phyloP scores from a whole-genome alignment of 768 basidiomycete genomes.

The Suillus brevipes region DNA sequence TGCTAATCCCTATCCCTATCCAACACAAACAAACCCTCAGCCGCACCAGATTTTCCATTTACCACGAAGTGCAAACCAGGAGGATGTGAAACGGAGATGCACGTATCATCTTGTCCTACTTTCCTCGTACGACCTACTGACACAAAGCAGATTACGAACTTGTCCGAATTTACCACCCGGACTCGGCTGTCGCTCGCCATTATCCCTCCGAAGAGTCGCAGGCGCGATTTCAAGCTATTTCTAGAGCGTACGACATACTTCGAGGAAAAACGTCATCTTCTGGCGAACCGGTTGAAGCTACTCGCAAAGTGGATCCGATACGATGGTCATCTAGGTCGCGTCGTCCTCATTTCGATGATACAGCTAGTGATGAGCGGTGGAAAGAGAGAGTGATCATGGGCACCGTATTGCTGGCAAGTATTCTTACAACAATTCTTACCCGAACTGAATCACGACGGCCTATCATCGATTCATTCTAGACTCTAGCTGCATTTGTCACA shows the following conservation, averaged over 20 bases:
- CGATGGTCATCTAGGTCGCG: slow-evolving; percentile 41
- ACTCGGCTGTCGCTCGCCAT: slow-evolving; percentile 49
- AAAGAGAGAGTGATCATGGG: slow-evolving; percentile 63
- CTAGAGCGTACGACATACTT: slow-evolving; percentile 65
- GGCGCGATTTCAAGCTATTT: slow-evolving; percentile 67
- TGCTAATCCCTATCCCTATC: slow-evolving; percentile 49
- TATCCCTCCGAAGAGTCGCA: slow-evolving; percentile 53
- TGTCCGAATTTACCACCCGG: slow-evolving; percentile 77
- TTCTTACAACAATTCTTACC: not conserved
- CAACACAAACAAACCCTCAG: slow-evolving; percentile 49
- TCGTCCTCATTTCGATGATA: slow-evolving; percentile 49
- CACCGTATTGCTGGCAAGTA: slow-evolving; percentile 51
- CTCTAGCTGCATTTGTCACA: slow-evolving; percentile 33
- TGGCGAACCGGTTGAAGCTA: slow-evolving; percentile 16
- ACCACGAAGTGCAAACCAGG: slow-evolving; percentile 48
- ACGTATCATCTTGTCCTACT: slow-evolving; percentile 5
- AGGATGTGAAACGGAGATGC: slow-evolving; percentile 59
- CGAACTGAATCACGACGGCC: not conserved
- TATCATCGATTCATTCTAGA: slow-evolving; percentile 19
- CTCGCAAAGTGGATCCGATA: slow-evolving; percentile 35
- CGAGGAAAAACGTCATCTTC: slow-evolving; percentile 43
- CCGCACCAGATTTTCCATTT: slow-evolving; percentile 68
- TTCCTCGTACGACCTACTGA: not conserved
- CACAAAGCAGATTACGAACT: slow-evolving; percentile 66
- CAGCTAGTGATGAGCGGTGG: slow-evolving; percentile 56